Conservation (phyloP, 2,329 filamentous ascomycete genomes). For the Juglanconis oblonga region DNA sequence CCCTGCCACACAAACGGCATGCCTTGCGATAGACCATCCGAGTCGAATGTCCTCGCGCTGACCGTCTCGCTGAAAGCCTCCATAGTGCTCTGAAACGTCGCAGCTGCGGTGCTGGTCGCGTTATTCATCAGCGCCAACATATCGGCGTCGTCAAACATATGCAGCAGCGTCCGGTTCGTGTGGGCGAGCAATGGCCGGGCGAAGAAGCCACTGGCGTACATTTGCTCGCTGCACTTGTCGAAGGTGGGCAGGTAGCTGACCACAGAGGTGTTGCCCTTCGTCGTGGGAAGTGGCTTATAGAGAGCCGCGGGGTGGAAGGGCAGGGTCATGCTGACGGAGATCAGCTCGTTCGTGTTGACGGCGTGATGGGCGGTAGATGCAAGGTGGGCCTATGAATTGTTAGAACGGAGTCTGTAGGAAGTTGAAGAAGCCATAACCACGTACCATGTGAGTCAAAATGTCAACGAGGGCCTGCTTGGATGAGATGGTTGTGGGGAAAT, state of each 20-base stretch:
- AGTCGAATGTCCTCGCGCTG: slow-evolving; percentile 37
- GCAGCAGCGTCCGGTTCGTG: slow-evolving; percentile 34
- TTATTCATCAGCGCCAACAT: slow-evolving; percentile 33
- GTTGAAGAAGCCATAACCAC: background rate
- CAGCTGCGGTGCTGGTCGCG: slow-evolving; percentile 30
- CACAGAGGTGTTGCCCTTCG: slow-evolving; percentile 35
- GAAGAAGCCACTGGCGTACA: slow-evolving; percentile 36
- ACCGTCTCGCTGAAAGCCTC: slow-evolving; percentile 34
- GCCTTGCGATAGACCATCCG: slow-evolving; percentile 39
- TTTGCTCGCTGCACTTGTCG: slow-evolving; percentile 32
- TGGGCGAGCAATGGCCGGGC: slow-evolving; percentile 36
- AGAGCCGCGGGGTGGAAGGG: slow-evolving; percentile 41
- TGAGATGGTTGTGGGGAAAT: slow-evolving; percentile 35
- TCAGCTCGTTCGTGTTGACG: slow-evolving; percentile 40
- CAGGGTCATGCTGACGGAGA: slow-evolving; percentile 33
- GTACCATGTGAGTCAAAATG: slow-evolving; percentile 36
- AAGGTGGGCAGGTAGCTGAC: slow-evolving; percentile 33
- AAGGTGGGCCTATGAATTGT: slow-evolving; percentile 29
- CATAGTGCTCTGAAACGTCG: slow-evolving; percentile 35
- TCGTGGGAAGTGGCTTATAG: slow-evolving; percentile 35
- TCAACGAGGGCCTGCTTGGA: slow-evolving; percentile 33
- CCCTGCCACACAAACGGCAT: slow-evolving; percentile 44
- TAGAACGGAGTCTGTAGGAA: background rate
- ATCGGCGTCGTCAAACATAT: slow-evolving; percentile 37
- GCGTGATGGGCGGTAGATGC: slow-evolving; percentile 37